A percentile compares a stretch with the other conserved stretches of the same genome.
Conservation (phyloP, 441 rosid species). For the Jatropha multifida region DNA sequence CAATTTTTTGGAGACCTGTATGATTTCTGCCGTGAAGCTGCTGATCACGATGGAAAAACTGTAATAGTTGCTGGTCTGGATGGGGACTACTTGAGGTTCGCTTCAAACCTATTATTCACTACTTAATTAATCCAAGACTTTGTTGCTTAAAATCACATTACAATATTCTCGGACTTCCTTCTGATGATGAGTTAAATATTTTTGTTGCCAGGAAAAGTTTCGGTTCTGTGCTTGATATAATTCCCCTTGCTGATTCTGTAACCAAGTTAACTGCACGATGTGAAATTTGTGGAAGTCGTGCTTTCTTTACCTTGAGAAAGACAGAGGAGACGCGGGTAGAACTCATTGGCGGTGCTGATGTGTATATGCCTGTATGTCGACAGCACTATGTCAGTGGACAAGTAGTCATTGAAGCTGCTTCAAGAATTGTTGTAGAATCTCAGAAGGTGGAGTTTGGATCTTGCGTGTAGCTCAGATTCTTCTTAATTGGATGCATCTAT, state of each 20-base stretch:
- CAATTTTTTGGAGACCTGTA: slow-evolving; percentile 74
- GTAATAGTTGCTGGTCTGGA: slow-evolving; percentile 79
- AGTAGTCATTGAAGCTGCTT: slow-evolving; percentile 56
- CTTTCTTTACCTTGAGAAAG: slow-evolving; percentile 73
- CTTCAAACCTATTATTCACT: neutral
- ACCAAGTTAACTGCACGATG: slow-evolving; percentile 71
- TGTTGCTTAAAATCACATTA: neutral
- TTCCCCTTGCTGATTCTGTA: slow-evolving; percentile 76
- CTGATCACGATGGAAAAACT: slow-evolving; percentile 71
- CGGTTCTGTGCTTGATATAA: slow-evolving; percentile 68
- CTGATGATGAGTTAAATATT: slow-evolving; percentile 11
- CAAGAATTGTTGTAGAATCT: slow-evolving; percentile 52
- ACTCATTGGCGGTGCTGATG: slow-evolving; percentile 69
- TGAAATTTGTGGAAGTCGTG: slow-evolving; percentile 67
- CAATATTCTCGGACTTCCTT: neutral
- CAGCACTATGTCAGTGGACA: slow-evolving; percentile 69
- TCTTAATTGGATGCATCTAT: neutral
- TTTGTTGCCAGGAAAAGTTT: slow-evolving; percentile 62
- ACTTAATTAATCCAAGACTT: neutral
- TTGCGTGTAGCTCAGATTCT: slow-evolving; percentile 11
- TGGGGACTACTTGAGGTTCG: slow-evolving; percentile 69
- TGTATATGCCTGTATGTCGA: slow-evolving; percentile 83
- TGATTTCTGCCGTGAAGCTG: slow-evolving; percentile 75
- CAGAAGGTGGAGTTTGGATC: slow-evolving; percentile 39
- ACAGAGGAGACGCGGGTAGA: slow-evolving; percentile 59